A percentile compares a stretch with the other conserved stretches of the same genome.
Evolutionary conservation across 2,329 filamentous ascomycete species (phyloP).

Genomic region (Fusarium chaquense): DNA sequence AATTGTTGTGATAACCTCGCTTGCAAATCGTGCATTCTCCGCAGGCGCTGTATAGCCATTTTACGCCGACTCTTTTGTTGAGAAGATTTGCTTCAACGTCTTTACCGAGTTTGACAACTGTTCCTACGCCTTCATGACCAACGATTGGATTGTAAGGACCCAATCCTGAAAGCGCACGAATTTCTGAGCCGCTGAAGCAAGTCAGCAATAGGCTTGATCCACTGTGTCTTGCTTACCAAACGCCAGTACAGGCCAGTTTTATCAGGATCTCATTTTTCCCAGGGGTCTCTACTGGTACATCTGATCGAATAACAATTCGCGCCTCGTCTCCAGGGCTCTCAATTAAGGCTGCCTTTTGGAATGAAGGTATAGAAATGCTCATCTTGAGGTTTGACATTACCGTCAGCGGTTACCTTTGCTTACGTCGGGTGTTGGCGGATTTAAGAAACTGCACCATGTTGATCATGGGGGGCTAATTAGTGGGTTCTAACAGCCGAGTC

Average conservation of each 20-base stretch:
- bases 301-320: constrained; percentile 1
- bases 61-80: constrained; percentile 56
- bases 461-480: not conserved
- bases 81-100: constrained; percentile 47
- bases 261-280: constrained; percentile 22
- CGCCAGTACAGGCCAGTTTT: constrained; percentile 36
- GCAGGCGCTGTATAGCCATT: constrained; percentile 60
- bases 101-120: constrained; percentile 48
- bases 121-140: constrained; percentile 51
- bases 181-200: constrained; percentile 46
- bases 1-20: constrained; percentile 55
- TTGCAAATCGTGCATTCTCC: constrained; percentile 53
- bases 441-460: not conserved
- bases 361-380: not conserved
- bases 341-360: constrained; percentile 37
- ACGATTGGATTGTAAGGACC: constrained; percentile 44
- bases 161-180: constrained; percentile 49
- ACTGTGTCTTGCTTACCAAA: constrained; percentile 21
- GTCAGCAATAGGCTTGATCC: not conserved
- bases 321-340: constrained; percentile 30
- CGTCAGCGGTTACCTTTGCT: not conserved
- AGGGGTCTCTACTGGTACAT: constrained; percentile 13
- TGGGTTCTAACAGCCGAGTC: constrained; percentile 5
- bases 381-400: not conserved
- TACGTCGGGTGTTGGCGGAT: not conserved